A percentile compares a stretch with the other conserved stretches of the same genome.
phyloP scores from a whole-genome alignment of 1,284 basidiomycete genomes.

The Trametes pubescens region DNA sequence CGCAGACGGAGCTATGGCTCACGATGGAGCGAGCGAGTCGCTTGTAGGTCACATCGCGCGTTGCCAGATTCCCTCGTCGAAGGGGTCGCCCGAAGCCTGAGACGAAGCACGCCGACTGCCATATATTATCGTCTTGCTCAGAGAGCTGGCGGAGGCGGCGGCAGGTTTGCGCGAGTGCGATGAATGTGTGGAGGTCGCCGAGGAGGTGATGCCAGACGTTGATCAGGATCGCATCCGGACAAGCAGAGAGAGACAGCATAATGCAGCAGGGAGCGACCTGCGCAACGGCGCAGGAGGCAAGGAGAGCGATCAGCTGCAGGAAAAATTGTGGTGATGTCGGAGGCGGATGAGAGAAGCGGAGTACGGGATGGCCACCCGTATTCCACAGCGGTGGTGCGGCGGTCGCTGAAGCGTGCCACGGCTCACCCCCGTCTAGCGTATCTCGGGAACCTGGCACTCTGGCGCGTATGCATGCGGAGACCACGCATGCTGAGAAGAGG shows the following conservation, averaged over 20 bases:
- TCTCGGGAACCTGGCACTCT: background rate
- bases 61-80: constrained; percentile 24
- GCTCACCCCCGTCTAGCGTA: constrained; percentile 1
- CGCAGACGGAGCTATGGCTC: constrained; percentile 38
- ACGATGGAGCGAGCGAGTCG: constrained; percentile 38
- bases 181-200: constrained; percentile 39
- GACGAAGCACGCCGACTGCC: constrained; percentile 41
- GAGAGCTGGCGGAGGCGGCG: constrained; percentile 38
- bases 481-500: constrained; percentile 20
- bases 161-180: constrained; percentile 43
- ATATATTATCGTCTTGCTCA: constrained; percentile 38
- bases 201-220: constrained; percentile 38
- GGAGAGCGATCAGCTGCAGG: constrained; percentile 10
- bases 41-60: constrained; percentile 34
- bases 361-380: constrained; percentile 24
- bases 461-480: background rate
- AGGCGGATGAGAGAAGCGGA: constrained; percentile 26
- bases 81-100: constrained; percentile 44
- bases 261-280: background rate
- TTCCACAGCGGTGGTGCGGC: constrained; percentile 16
- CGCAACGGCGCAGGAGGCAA: background rate
- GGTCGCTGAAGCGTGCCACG: constrained; percentile 15
- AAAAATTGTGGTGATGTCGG: constrained; percentile 20
- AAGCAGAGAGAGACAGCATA: constrained; percentile 25
- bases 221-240: constrained; percentile 37